Conservation (phyloP, 129 eudicot species). For the Arctium minus region DNA sequence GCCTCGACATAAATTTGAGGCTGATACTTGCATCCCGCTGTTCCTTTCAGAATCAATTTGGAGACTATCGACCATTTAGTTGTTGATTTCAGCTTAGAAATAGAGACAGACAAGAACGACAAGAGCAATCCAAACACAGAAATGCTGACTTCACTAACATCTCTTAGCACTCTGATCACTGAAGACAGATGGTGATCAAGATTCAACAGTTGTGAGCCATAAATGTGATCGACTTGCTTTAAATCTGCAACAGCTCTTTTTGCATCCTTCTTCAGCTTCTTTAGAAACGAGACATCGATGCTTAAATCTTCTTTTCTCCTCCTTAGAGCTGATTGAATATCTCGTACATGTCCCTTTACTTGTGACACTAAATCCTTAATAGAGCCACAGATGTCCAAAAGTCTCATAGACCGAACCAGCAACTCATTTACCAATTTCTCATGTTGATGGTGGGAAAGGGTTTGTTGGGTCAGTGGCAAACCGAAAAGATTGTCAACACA, state of each 20-base stretch:
- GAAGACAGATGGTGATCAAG: conserved; percentile 13
- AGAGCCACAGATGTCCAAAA: conserved; percentile 44
- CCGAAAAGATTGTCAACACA: conserved; percentile 19
- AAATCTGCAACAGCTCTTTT: conserved; percentile 19
- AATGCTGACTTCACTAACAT: conserved; percentile 17
- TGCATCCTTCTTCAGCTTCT: conserved; percentile 25
- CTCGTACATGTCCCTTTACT: conserved; percentile 22
- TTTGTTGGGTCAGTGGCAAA: conserved; percentile 5
- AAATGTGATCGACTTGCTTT: conserved; percentile 16
- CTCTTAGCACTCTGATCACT: conserved; percentile 20
- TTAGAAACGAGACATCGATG: conserved; percentile 19
- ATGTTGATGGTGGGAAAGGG: conserved; percentile 13
- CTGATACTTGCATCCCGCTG: conserved; percentile 6
- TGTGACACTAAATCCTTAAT: conserved; percentile 36
- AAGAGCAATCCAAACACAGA: conserved; percentile 28
- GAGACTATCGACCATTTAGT: conserved; percentile 34
- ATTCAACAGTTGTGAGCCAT: neutral
- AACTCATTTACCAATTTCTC: conserved; percentile 11
- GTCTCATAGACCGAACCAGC: conserved; percentile 42
- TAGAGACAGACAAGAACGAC: conserved; percentile 30
- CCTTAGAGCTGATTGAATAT: conserved; percentile 29
- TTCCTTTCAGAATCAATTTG: conserved; percentile 29
- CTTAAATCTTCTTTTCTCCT: conserved; percentile 25
- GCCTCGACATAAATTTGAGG: conserved; percentile 8
- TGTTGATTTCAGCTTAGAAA: neutral